A percentile compares a stretch with the other conserved stretches of the same genome.
These are phyloP conservation scores for Macadamia tetraphylla DNA, from an alignment of 164 flowering plant species.

Conservation along the genomic window DNA sequence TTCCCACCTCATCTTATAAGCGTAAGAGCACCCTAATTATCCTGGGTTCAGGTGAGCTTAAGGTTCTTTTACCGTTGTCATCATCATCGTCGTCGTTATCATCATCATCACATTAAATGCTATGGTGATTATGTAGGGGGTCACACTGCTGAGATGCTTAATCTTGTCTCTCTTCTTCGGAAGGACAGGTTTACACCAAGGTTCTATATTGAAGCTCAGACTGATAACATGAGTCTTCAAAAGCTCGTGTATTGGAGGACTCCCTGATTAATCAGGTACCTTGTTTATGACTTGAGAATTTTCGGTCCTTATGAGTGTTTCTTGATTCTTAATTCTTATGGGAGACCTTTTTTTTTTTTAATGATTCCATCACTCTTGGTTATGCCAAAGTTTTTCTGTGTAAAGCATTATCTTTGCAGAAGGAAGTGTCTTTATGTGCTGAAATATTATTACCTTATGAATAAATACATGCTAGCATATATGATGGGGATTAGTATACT, in stretches of 20 bases:
- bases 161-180: slow-evolving; percentile 56
- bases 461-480: not conserved
- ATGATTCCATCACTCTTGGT: not conserved
- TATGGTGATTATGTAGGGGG: slow-evolving; percentile 57
- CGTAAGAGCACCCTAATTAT: slow-evolving; percentile 61
- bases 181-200: slow-evolving; percentile 65
- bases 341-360: not conserved
- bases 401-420: too few relatives aligned
- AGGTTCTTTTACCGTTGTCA: not conserved
- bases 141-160: slow-evolving; percentile 98
- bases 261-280: slow-evolving; percentile 43
- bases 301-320: not conserved
- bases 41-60: slow-evolving; percentile 67
- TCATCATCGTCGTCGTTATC: not conserved
- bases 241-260: slow-evolving; percentile 69
- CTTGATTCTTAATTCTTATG: not conserved
- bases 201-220: slow-evolving; percentile 74
- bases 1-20: slow-evolving; percentile 12
- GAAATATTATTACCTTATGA: too few relatives aligned
- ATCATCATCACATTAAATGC: slow-evolving; percentile 1
- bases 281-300: not conserved
- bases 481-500: too few relatives aligned
- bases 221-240: slow-evolving; percentile 91
- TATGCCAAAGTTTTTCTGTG: not conserved
- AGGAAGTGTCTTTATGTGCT: too few relatives aligned